phyloP scores from a whole-genome alignment of 2,329 filamentous ascomycete species.

The Cladobotryum mycophilum region DNA sequence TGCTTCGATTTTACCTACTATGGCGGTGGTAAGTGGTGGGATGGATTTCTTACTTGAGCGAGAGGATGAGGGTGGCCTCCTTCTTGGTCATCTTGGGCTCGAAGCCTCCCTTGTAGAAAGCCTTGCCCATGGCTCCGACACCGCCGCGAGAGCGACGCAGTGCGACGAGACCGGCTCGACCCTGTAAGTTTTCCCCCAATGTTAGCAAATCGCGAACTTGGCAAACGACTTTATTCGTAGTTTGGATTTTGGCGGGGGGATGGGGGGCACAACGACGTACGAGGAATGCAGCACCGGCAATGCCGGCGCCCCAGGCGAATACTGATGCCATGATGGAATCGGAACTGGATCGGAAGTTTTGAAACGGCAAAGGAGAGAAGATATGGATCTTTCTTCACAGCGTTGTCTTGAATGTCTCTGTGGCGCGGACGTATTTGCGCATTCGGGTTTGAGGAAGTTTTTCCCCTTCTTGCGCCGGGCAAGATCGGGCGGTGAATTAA shows the following conservation, averaged over 20 bases:
- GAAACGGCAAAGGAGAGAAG: not conserved
- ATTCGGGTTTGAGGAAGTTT: conserved; percentile 17
- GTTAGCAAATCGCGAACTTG: not conserved
- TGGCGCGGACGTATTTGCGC: not conserved
- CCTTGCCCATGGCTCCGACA: conserved; percentile 74
- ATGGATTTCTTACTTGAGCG: conserved; percentile 62
- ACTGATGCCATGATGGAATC: conserved; percentile 33
- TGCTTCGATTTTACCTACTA: not conserved
- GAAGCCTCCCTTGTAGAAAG: conserved; percentile 98
- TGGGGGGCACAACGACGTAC: conserved; percentile 26
- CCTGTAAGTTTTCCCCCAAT: conserved; percentile 48
- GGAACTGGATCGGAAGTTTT: not conserved
- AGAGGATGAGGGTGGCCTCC: conserved; percentile 85
- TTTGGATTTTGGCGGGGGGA: not conserved
- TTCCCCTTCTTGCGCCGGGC: not conserved
- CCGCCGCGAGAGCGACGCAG: conserved; percentile 75
- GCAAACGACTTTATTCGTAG: not conserved
- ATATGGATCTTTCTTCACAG: not conserved
- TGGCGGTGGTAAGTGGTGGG: not conserved
- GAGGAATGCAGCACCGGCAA: conserved; percentile 46
- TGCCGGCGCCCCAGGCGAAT: conserved; percentile 41
- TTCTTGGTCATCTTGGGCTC: conserved; percentile 88
- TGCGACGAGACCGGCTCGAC: conserved; percentile 86
- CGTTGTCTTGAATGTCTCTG: not conserved
- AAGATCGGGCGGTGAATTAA: conserved; percentile 4